Evolutionary conservation across 1,139 yeast genomes (phyloP).

Genomic region (Blastobotrys arbuscula): DNA sequence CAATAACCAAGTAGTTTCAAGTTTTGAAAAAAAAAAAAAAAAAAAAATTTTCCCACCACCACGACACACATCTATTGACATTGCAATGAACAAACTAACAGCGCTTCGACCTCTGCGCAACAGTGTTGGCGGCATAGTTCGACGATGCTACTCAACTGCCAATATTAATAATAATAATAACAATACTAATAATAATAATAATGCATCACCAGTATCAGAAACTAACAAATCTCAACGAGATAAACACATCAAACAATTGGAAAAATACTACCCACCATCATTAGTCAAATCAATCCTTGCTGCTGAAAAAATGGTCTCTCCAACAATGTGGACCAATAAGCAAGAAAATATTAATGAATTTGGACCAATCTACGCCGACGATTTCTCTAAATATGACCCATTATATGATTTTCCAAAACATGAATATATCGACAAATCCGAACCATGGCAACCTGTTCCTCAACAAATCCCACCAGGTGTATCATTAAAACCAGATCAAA

Average conservation of each 20-base stretch:
- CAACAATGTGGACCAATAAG: conserved; percentile 46
- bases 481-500: conserved; percentile 31
- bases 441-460: conserved; percentile 42
- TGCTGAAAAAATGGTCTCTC: conserved; percentile 40
- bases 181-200: background rate
- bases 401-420: conserved; percentile 51
- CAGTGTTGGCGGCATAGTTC: background rate
- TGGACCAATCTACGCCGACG: conserved; percentile 59
- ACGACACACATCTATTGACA: too few relatives aligned
- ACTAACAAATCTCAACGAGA: conserved; percentile 25
- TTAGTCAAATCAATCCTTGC: conserved; percentile 4
- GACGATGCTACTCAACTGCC: conserved; percentile 6
- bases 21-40: too few relatives aligned
- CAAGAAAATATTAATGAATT: conserved; percentile 41
- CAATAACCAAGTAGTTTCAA: too few relatives aligned
- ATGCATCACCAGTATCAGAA: conserved; percentile 3
- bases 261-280: conserved; percentile 63
- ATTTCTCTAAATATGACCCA: conserved; percentile 50
- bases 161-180: background rate
- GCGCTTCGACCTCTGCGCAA: background rate
- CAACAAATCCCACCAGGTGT: conserved; percentile 39
- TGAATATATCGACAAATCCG: conserved; percentile 40
- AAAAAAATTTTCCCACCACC: too few relatives aligned
- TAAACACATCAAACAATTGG: conserved; percentile 54
- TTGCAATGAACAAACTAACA: conserved; percentile 8